Conservation (phyloP, 2,329 filamentous ascomycete species). For the Ceratocystis alfenasii region DNA sequence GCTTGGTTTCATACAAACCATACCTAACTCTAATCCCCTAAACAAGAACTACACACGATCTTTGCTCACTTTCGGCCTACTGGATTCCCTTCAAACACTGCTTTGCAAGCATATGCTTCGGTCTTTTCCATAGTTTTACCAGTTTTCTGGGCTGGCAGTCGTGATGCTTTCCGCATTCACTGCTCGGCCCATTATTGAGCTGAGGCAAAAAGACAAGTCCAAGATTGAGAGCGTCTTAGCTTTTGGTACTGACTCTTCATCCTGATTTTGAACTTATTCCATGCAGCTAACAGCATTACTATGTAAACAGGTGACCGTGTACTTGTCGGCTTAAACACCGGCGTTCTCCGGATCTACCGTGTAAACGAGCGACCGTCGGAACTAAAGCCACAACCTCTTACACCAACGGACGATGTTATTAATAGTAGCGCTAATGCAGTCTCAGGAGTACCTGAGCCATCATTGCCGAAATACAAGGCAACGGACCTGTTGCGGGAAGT, state of each 20-base stretch:
- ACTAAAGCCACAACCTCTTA: slow-evolving; percentile 11
- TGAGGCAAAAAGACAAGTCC: slow-evolving; percentile 87
- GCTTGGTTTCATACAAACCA: neutral
- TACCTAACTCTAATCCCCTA: neutral
- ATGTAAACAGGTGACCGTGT: slow-evolving; percentile 61
- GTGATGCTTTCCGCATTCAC: slow-evolving; percentile 96
- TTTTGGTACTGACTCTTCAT: slow-evolving; percentile 49
- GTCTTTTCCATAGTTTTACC: slow-evolving; percentile 25
- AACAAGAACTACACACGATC: neutral
- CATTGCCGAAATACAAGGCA: slow-evolving; percentile 36
- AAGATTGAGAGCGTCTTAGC: slow-evolving; percentile 93
- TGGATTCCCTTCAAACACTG: neutral
- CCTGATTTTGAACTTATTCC: neutral
- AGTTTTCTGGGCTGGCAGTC: slow-evolving; percentile 34
- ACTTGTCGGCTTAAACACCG: slow-evolving; percentile 82
- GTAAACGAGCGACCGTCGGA: slow-evolving; percentile 53
- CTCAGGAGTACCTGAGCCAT: slow-evolving; percentile 12
- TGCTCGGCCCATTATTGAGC: slow-evolving; percentile 91
- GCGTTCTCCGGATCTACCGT: slow-evolving; percentile 78
- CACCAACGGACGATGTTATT: neutral
- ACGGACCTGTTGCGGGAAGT: slow-evolving; percentile 83
- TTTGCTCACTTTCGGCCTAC: neutral
- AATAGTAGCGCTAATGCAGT: slow-evolving; percentile 10
- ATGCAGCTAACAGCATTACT: slow-evolving; percentile 19
- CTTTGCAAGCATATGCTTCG: slow-evolving; percentile 23